Evolutionary conservation across 2,329 filamentous ascomycete genomes (phyloP).

Genomic region (Dothideomycetidae sp.): DNA sequence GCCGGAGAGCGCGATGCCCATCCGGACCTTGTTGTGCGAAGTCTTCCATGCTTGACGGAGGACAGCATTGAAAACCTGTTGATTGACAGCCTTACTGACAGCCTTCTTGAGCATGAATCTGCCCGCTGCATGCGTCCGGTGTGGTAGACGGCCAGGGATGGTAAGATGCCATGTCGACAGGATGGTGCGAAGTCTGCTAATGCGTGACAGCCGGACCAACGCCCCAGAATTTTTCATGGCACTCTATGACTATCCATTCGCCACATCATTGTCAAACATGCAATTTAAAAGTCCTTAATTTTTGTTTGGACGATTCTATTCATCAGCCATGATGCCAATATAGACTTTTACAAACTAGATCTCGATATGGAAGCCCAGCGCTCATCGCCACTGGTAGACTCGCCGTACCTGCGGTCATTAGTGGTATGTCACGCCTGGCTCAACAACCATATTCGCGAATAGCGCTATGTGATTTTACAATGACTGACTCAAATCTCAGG

Average conservation of each 20-base stretch:
- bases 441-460: background rate
- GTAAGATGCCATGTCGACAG: too few relatives aligned
- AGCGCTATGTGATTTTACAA: background rate
- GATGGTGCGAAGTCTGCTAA: too few relatives aligned
- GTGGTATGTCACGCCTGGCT: slow-evolving; percentile 24
- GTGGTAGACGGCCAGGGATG: too few relatives aligned
- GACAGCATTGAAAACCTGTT: slow-evolving; percentile 2
- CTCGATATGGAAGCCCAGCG: background rate
- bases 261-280: too few relatives aligned
- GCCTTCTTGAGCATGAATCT: background rate
- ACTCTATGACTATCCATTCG: too few relatives aligned
- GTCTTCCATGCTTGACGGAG: slow-evolving; percentile 4
- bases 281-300: too few relatives aligned
- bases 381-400: slow-evolving; percentile 22
- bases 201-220: too few relatives aligned
- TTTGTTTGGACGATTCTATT: too few relatives aligned
- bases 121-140: too few relatives aligned
- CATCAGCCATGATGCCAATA: too few relatives aligned
- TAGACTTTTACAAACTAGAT: too few relatives aligned
- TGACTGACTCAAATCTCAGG: slow-evolving; percentile 30
- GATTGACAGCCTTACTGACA: background rate
- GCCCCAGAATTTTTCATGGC: too few relatives aligned
- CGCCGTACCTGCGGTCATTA: slow-evolving; percentile 34
- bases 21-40: background rate
- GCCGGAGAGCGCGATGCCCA: slow-evolving; percentile 65